Evolutionary conservation across 2,329 filamentous ascomycete genomes (phyloP), one percentile per base, ranked within the genome.

Genomic region (Gaeumannomyces sp.): DNA sequence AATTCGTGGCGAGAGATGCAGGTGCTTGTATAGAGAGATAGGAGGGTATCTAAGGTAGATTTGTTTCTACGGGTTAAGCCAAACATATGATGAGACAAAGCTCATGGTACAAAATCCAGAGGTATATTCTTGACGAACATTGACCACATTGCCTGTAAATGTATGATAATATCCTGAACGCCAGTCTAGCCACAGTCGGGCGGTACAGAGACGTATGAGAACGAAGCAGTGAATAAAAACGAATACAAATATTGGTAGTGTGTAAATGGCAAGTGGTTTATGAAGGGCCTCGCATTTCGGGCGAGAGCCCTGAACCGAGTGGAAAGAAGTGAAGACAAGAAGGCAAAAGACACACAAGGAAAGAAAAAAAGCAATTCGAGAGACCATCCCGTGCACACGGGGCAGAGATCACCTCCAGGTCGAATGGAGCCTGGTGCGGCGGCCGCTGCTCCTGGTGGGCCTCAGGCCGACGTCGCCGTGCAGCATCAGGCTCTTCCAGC

Each of bases 401-500:
- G 31, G 56, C n/a, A 28, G 16, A 33, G 25, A 27, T 76, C 72
- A 84, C 73, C 82, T 79, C 84, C 85, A 87, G 27, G 84, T 86
- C 62, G 78, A 80, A 71, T 86, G 81, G 8, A 86, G 73, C 70
- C 77, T 81, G 67, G 75, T 73, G 64, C 84, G 77, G 63, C 79
- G 76, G 67, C 14, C 6, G 35, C 35, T 38, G 35, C 74, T 74
- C 65, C 75, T 71, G 50, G 70, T 69, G 59, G 27, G 60, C 76
- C 86, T 86, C 70, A 89, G 75, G 11, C 85, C 85, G 28, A 89
- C 78, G 33, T 88, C 84, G 64, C 85, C 86, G 66, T 78, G 79
- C 59, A 79, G 74, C 74, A 89, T 81, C 50, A 90, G 76, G 65
- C 81, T 87, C 78, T 84, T 86, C 87, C 87, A 90, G 69, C 87